These are phyloP conservation scores for Globisporangium radiosum DNA, from an alignment of 352 stramenopile species.

Conservation along the genomic window DNA sequence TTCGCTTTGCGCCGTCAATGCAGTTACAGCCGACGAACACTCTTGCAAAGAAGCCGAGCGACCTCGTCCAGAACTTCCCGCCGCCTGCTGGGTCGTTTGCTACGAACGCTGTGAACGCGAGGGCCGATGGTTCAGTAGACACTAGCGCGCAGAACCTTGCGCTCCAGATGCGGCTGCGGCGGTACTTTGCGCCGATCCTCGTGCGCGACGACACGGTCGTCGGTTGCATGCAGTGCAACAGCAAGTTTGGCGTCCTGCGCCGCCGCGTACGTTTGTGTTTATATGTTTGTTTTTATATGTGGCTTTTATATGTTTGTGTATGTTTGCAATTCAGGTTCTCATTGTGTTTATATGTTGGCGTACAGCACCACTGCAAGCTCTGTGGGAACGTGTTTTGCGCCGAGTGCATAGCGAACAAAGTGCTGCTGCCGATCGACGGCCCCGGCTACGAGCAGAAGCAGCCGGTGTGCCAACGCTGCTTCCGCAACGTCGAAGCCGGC, in stretches of 20 bases:
- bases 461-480: slow-evolving; percentile 67
- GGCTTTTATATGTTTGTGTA: not conserved
- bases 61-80: slow-evolving; percentile 14
- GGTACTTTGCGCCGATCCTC: slow-evolving; percentile 55
- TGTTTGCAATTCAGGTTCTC: too few relatives aligned
- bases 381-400: slow-evolving; percentile 71
- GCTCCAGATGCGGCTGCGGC: slow-evolving; percentile 32
- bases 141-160: slow-evolving; percentile 9
- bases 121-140: slow-evolving; percentile 6
- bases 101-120: slow-evolving; percentile 11
- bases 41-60: slow-evolving; percentile 17
- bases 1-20: not conserved
- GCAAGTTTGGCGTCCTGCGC: slow-evolving; percentile 70
- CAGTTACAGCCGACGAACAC: not conserved
- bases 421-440: slow-evolving; percentile 51
- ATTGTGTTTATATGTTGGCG: too few relatives aligned
- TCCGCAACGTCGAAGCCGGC: slow-evolving; percentile 54
- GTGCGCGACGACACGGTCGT: slow-evolving; percentile 36
- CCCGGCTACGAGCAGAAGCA: slow-evolving; percentile 62
- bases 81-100: slow-evolving; percentile 3
- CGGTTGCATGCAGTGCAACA: slow-evolving; percentile 55
- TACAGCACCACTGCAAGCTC: slow-evolving; percentile 65
- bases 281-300: not conserved
- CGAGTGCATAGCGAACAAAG: slow-evolving; percentile 70
- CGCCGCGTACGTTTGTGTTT: slow-evolving; percentile 34